Evolutionary conservation across 1,139 yeast species (phyloP).

Genomic region (Lodderomyces orthopsilosis): DNA sequence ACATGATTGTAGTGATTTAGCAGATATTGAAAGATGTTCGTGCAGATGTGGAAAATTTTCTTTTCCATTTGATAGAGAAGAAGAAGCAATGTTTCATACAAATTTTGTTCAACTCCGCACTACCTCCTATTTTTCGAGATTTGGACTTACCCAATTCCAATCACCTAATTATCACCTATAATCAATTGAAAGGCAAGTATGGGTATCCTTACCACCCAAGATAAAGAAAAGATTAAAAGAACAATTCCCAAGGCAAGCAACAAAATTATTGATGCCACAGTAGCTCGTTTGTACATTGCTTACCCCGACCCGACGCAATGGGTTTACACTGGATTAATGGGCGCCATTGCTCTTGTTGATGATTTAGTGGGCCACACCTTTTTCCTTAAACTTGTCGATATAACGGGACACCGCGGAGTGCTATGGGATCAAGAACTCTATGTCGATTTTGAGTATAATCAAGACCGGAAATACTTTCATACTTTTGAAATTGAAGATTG

Average conservation of each 20-base stretch:
- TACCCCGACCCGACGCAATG: conserved; percentile 80
- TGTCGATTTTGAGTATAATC: conserved; percentile 82
- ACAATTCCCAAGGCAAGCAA: conserved; percentile 86
- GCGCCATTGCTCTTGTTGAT: conserved; percentile 85
- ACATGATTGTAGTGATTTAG: conserved; percentile 36
- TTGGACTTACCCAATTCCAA: background rate
- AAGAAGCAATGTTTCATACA: background rate
- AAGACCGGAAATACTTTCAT: conserved; percentile 93
- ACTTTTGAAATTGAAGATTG: conserved; percentile 92
- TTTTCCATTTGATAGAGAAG: background rate
- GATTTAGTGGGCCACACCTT: conserved; percentile 94
- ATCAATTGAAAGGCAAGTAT: conserved; percentile 21
- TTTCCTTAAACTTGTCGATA: conserved; percentile 84
- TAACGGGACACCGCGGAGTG: conserved; percentile 78
- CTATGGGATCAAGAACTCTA: conserved; percentile 96
- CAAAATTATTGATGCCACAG: conserved; percentile 85
- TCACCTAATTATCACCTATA: background rate
- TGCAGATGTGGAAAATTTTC: conserved; percentile 2
- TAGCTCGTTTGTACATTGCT: conserved; percentile 86
- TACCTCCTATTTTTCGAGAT: background rate
- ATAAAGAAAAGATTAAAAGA: conserved; percentile 85
- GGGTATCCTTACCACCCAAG: conserved; percentile 64
- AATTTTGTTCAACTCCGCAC: background rate
- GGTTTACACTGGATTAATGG: conserved; percentile 85
- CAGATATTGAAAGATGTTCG: background rate